Base-by-base conservation (phyloP, 1,284 basidiomycete genomes). In the Peniophora sp. region DNA sequence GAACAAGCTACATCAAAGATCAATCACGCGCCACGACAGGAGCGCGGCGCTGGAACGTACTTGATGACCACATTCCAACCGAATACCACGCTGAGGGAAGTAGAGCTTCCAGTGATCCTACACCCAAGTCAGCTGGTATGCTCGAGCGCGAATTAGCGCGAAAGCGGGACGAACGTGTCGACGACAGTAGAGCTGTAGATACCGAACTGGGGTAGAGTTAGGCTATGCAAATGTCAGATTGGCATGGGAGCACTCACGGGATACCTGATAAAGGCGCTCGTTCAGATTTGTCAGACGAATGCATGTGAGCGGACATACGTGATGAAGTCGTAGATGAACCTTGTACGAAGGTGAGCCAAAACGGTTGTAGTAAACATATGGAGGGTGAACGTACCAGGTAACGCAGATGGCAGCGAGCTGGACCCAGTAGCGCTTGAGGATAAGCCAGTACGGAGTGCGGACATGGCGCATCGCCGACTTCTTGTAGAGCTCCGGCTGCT, bases 241-340 rank as follows among this genome's bases (percentile, higher is more conserved):
- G 12, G 17, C 14, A 24, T 1, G 37, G 37, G 22, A 23, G 37
- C 20, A 66, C 79, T 64, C 52, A 82, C 81, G 14, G 81, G 81
- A 62, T 83, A 83, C 47, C 79, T 81, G 52, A 20, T 23, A 48
- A n/a, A 22, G 23, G 23, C 23, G 43, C 18, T 32, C 27, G 6
- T 5, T 32, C 6, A 32, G 27, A 32, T 32, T 12, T 32, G 27
- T 32, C 27, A 32, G 27, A 20, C 23, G 17, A 44, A 56, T 11
- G 1, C 20, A 53, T 23, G 11, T 41, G 52, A 52, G 1, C 15
- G n/a, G n/a, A 75, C 78, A 56, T 68, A 87, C 74, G 72, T 72
- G 66, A 91, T 87, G 60, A 90, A 85, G 62, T 92, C 88, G 63
- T 93, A 94, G 50, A 93, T 71, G 68, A 92, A 94, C 83, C 81